Percentiles rank a stretch among this genome's conserved stretches.
Conservation (phyloP, 768 basidiomycete species). For the Chalciporus sphaerocephalus region DNA sequence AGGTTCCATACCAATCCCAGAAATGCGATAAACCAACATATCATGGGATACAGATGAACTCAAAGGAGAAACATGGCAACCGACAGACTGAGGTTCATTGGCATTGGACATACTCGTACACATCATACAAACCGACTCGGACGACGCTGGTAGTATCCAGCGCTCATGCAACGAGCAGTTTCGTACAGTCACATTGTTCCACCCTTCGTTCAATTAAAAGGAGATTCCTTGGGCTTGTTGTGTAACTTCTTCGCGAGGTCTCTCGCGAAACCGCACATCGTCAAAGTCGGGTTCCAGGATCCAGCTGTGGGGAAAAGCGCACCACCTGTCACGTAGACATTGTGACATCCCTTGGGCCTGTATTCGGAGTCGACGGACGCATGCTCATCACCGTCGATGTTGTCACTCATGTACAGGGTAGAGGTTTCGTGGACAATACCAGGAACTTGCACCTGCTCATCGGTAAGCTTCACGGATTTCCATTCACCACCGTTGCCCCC, state of each 20-base stretch:
- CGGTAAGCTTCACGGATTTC: neutral
- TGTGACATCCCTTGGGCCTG: constrained; percentile 9
- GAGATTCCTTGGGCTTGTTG: neutral
- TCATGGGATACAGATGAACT: too few relatives aligned
- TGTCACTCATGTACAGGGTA: constrained; percentile 10
- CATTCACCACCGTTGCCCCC: constrained; percentile 1
- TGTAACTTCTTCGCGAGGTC: constrained; percentile 14
- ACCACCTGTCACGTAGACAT: constrained; percentile 18
- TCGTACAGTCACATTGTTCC: neutral
- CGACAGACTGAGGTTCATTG: neutral
- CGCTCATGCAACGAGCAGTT: too few relatives aligned
- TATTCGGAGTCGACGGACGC: constrained; percentile 15
- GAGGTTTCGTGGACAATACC: constrained; percentile 5
- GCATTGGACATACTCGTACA: neutral
- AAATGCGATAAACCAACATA: too few relatives aligned
- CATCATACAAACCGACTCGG: neutral
- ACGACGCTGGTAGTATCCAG: too few relatives aligned
- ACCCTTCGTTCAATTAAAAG: neutral
- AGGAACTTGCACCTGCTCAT: neutral
- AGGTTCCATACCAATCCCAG: too few relatives aligned
- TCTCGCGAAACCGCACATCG: constrained; percentile 12
- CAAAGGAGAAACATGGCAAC: too few relatives aligned
- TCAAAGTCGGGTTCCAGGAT: constrained; percentile 17
- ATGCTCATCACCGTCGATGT: neutral
- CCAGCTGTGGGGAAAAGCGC: constrained; percentile 16